Evolutionary conservation across 805 yeast genomes (phyloP), one percentile per base, ranked within the genome.

Genomic region (Barnettozyma populi): DNA sequence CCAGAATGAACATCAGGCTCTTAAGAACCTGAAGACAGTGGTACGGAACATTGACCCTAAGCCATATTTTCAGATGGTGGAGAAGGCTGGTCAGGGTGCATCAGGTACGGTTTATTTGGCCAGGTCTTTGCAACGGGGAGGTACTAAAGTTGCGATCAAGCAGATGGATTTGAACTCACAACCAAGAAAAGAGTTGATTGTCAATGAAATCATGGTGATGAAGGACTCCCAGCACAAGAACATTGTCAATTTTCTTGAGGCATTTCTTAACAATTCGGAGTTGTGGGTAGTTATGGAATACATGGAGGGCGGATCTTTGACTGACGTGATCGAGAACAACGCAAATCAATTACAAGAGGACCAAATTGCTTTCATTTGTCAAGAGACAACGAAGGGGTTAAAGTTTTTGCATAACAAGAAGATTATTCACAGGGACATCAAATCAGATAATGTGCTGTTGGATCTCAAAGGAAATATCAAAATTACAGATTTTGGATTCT

Each of bases 241-340:
- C 64, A 94, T 94, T 67, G 99, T 94, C 49, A 94, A 92, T 64
- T 94, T 88, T 67, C 69, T 94, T 51, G 98, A 92, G 62, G 89
- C 97, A 1, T 95, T 88, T 61, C 69, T 92, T 52, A 76, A 90
- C 4, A 72, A 75, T 43, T 76, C 79, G 50, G 97, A 94, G 60
- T 72, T 94, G 51, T 92, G 98, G 97, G 99, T 94, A n/a, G 86
- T 95, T 29, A 94, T 94, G 99, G 99, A 94, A 67, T 95, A 82
- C 65, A 94, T 94, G 99, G 97, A 95, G 69, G 99, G 99, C 46
- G 99, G 99, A 1, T 86, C 97, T 5, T 72, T 94, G 56, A 94
- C 98, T 0, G 99, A 94, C 69, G 87, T 95, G 36, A 90, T 95
- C 61, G 96, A 90, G 48, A 87, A 90, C 67, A 90, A 90, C 64